Evolutionary conservation across 768 basidiomycete species (phyloP), one percentile per base, ranked within the genome.

Genomic region (Rhodotorula diobovata): DNA sequence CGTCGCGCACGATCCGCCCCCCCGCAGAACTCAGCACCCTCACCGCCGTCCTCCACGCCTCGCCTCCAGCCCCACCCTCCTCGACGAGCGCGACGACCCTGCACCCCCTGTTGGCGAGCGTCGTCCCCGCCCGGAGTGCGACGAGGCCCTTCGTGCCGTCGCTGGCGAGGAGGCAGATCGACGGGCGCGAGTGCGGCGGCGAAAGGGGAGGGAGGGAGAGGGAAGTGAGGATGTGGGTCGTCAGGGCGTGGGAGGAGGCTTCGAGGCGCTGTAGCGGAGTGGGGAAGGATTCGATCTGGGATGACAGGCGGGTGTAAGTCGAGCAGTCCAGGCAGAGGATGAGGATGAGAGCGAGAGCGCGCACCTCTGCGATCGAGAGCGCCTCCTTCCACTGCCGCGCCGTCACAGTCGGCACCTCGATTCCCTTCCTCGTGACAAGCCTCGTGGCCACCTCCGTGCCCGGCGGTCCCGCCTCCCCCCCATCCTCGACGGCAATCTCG

Each of bases 261-360:
- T 67, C 66, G 60, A 61, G 30, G 14, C 66, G 72, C 62, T 65
- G 72, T 21, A 30, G 3, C n/a, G 64, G 6, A 0, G 67, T 58
- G 0, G 67, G 72, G 7, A 54, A 57, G 10, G 72, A 66, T 30
- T 73, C 72, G 67, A 69, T 68, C 72, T 73, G 67, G n/a, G 28
- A n/a, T 15, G 14, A 23, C 8, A 1, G n/a, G n/a, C 1, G 16
- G 28, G 35, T 11, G 45, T 30, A 30, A 30, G 35, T 18, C 10
- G 41, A 11, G 2, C 3, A 0, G 28, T 10, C 20, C n/a, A 46
- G 0, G 12, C 18, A 4, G 30, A 56, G 2, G 28, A 10, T 18
- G n/a, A 39, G 0, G 12, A 7, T 2, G 35, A 56, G 7, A 16
- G 30, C 20, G 16, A 10, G 21, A 5, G 21, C 15, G 58, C 67